Evolutionary conservation across 2,329 filamentous ascomycete species (phyloP).

Genomic region (Paramyrothecium sp.): DNA sequence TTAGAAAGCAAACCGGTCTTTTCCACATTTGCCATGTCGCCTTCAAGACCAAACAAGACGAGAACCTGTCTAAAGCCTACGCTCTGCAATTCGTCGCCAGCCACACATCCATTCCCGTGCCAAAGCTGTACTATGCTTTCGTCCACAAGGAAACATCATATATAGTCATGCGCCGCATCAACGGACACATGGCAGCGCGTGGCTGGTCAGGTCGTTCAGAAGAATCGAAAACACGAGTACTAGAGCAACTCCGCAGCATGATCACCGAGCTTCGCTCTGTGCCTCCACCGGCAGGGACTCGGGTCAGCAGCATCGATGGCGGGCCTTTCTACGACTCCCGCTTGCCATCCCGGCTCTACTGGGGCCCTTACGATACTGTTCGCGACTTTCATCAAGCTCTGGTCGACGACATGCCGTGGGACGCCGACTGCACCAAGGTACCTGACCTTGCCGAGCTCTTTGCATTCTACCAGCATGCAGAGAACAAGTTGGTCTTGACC

Average conservation of each 20-base stretch:
- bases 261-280: slow-evolving; percentile 12
- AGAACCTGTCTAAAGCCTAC: slow-evolving; percentile 34
- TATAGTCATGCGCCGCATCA: slow-evolving; percentile 40
- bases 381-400: slow-evolving; percentile 23
- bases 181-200: slow-evolving; percentile 16
- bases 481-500: slow-evolving; percentile 32
- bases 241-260: slow-evolving; percentile 16
- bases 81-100: slow-evolving; percentile 37
- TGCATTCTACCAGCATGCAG: slow-evolving; percentile 14
- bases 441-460: slow-evolving; percentile 13
- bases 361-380: slow-evolving; percentile 23
- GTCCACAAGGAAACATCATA: slow-evolving; percentile 29
- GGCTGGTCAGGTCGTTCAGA: slow-evolving; percentile 11
- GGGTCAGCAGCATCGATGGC: slow-evolving; percentile 13
- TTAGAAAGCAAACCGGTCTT: background rate
- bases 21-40: background rate
- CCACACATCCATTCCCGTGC: slow-evolving; percentile 42
- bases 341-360: slow-evolving; percentile 12
- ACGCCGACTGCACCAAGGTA: background rate
- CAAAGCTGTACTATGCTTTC: slow-evolving; percentile 40
- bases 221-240: slow-evolving; percentile 15
- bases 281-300: slow-evolving; percentile 4
- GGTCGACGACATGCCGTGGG: slow-evolving; percentile 1
- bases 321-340: slow-evolving; percentile 20
- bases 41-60: slow-evolving; percentile 29